phyloP scores from a whole-genome alignment of 1,139 yeast genomes.

The Saccharomyces hybrid region DNA sequence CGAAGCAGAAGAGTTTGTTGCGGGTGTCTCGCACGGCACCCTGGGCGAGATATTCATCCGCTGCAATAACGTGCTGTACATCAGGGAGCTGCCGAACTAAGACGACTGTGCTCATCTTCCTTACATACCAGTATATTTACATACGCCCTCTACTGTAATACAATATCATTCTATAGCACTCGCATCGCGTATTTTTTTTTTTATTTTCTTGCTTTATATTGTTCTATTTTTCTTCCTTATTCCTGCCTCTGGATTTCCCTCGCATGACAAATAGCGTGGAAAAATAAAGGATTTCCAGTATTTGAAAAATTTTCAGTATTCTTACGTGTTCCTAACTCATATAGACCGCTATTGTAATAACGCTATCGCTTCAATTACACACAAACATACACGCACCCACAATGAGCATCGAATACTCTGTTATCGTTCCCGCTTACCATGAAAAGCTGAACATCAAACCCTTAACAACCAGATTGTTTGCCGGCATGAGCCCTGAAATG shows the following conservation, averaged over 20 bases:
- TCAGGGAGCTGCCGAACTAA: slow-evolving; percentile 36
- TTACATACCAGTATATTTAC: neutral
- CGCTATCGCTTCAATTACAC: neutral
- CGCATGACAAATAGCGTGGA: neutral
- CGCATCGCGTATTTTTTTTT: neutral
- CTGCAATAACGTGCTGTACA: slow-evolving; percentile 70
- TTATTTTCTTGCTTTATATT: neutral
- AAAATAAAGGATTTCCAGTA: neutral
- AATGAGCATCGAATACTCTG: slow-evolving; percentile 36
- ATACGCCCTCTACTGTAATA: neutral
- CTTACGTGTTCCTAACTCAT: neutral
- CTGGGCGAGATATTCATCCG: slow-evolving; percentile 82
- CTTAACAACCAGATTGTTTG: slow-evolving; percentile 39
- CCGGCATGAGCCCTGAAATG: slow-evolving; percentile 38
- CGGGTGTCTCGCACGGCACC: slow-evolving; percentile 46
- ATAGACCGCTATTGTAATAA: neutral
- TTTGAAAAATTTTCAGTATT: neutral
- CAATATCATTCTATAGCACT: neutral
- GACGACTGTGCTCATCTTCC: too few species aligned
- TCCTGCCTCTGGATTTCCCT: neutral
- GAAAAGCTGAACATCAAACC: slow-evolving; percentile 41
- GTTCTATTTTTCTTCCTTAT: neutral
- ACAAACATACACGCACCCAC: neutral
- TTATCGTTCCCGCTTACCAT: slow-evolving; percentile 43
- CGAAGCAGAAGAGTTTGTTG: slow-evolving; percentile 57